Evolutionary conservation across 2,329 filamentous ascomycete genomes (phyloP).

Genomic region (Trichophyton rubrum): DNA sequence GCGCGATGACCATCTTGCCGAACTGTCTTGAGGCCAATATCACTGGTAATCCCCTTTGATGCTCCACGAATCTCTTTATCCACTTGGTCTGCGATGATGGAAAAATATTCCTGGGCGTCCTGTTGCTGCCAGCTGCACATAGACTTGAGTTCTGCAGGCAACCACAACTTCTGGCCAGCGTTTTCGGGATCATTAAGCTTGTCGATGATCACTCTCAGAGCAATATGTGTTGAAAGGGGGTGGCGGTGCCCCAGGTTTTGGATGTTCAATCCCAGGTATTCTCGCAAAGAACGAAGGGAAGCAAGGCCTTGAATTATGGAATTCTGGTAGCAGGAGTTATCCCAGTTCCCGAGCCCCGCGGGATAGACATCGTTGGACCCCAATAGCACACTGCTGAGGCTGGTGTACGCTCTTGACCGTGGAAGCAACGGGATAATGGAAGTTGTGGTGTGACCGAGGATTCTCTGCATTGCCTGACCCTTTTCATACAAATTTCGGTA

Average conservation of each 20-base stretch:
- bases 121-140: conserved; percentile 96
- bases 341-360: conserved; percentile 70
- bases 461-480: conserved; percentile 50
- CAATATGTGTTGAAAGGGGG: conserved; percentile 36
- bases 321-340: conserved; percentile 97
- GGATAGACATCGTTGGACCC: conserved; percentile 26
- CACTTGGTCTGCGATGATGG: conserved; percentile 72
- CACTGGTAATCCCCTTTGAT: conserved; percentile 32
- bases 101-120: conserved; percentile 95
- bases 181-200: conserved; percentile 57
- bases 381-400: conserved; percentile 37
- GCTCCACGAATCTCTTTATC: conserved; percentile 60
- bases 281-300: conserved; percentile 56
- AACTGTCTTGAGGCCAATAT: conserved; percentile 29
- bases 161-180: conserved; percentile 69
- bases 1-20: neutral
- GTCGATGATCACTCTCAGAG: conserved; percentile 54
- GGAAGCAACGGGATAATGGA: conserved; percentile 37
- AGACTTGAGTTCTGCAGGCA: conserved; percentile 66
- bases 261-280: conserved; percentile 46
- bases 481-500: conserved; percentile 42
- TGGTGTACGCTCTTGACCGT: conserved; percentile 41
- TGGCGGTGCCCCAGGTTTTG: conserved; percentile 26
- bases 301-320: conserved; percentile 80
- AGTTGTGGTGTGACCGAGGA: conserved; percentile 51